phyloP scores from a whole-genome alignment of 2,329 filamentous ascomycete species.

The Coniella lustricola region DNA sequence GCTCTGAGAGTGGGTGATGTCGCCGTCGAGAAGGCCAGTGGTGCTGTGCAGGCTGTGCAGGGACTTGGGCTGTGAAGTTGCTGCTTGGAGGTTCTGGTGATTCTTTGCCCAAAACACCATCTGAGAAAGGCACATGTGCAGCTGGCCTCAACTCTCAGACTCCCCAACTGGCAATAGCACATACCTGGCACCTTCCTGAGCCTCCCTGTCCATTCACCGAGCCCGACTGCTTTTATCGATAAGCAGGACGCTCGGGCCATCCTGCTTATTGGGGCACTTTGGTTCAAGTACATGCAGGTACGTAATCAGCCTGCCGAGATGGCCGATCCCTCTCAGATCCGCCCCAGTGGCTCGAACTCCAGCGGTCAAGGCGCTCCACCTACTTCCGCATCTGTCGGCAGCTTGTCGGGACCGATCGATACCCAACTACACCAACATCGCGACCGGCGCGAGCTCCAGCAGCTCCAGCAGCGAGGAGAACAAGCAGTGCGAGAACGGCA shows the following conservation, averaged over 20 bases:
- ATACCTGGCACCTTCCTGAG: background rate
- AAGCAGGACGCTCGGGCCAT: background rate
- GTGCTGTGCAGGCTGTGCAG: too few relatives aligned
- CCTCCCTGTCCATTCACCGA: background rate
- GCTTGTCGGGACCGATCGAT: conserved; percentile 4
- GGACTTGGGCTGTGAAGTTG: too few relatives aligned
- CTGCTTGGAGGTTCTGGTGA: too few relatives aligned
- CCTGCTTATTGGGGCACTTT: background rate
- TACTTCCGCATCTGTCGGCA: conserved; percentile 4
- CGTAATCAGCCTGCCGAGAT: background rate
- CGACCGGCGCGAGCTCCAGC: conserved; percentile 3
- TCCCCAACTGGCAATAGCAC: background rate
- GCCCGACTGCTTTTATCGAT: background rate
- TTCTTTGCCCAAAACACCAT: background rate
- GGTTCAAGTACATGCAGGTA: too few relatives aligned
- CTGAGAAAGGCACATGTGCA: background rate
- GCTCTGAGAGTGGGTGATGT: background rate
- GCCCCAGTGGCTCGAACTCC: background rate
- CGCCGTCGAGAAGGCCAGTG: too few relatives aligned
- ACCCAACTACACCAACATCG: conserved; percentile 1
- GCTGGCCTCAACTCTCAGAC: too few relatives aligned
- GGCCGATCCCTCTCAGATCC: background rate
- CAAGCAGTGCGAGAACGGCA: too few relatives aligned
- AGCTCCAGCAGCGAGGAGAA: too few relatives aligned
- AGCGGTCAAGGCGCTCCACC: background rate